These are phyloP conservation scores for Dryas octopetala DNA, from an alignment of 306 rosid genomes.

Conservation along the genomic window DNA sequence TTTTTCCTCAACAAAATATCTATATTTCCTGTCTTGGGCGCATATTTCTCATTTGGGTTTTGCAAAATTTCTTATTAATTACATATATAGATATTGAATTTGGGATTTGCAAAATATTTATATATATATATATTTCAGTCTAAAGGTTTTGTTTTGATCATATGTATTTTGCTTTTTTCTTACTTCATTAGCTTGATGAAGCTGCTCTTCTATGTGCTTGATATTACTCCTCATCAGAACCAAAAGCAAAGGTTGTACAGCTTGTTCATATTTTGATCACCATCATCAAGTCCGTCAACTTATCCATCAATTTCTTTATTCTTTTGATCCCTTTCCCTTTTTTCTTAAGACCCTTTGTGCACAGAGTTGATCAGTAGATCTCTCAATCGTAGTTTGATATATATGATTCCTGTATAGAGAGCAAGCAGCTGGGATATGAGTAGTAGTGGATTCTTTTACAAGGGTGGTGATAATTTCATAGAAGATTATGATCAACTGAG, in stretches of 20 bases:
- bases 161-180: background rate
- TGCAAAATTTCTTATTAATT: conserved; percentile 18
- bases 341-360: background rate
- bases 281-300: background rate
- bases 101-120: background rate
- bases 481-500: conserved; percentile 17
- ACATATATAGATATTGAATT: background rate
- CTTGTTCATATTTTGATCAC: conserved; percentile 1
- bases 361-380: background rate
- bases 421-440: conserved; percentile 23
- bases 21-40: background rate
- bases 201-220: background rate
- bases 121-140: background rate
- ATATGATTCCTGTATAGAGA: conserved; percentile 14
- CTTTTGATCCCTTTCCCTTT: background rate
- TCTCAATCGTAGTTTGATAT: background rate
- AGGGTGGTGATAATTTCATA: conserved; percentile 15
- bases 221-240: background rate
- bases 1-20: conserved; percentile 1
- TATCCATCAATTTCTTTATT: no score
- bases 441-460: conserved; percentile 13
- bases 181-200: conserved; percentile 13
- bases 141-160: background rate
- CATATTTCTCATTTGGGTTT: conserved; percentile 42
- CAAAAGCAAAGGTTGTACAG: background rate